A percentile compares a stretch with the other conserved stretches of the same genome.
Conservation (phyloP, 2,329 filamentous ascomycete species). For the Daldinia sp. region DNA sequence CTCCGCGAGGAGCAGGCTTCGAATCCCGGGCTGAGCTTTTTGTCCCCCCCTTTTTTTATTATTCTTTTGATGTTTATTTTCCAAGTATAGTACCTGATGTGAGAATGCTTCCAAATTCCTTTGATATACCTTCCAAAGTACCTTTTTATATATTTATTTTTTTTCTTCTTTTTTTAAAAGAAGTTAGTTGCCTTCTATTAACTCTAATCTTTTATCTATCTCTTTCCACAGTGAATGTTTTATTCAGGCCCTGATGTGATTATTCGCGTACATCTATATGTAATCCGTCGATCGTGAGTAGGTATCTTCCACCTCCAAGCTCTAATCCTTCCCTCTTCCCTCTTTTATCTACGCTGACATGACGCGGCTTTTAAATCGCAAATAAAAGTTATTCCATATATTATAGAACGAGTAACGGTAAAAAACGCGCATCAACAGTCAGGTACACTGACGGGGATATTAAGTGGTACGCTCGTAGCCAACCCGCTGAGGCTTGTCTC, state of each 20-base stretch:
- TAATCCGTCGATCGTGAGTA: neutral
- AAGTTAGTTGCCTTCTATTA: conserved; percentile 16
- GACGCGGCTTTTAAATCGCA: neutral
- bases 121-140: no score
- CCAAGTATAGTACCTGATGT: no score
- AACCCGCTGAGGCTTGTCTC: conserved; percentile 60
- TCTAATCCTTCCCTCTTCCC: neutral
- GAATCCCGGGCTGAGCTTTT: no score
- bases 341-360: neutral
- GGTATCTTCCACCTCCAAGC: neutral
- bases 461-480: conserved; percentile 59
- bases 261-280: neutral
- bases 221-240: neutral
- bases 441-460: conserved; percentile 62
- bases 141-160: no score
- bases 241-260: neutral
- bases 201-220: conserved; percentile 15
- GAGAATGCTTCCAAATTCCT: no score
- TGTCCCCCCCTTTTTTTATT: no score
- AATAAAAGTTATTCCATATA: no score
- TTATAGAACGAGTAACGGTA: no score
- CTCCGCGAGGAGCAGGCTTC: no score
- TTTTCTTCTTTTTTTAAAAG: neutral
- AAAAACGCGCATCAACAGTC: conserved; percentile 50
- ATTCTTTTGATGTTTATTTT: no score